Evolutionary conservation across 371 early-diverging fungal genomes (phyloP), one percentile per base, ranked within the genome.

Genomic region (Rhizopus microsporus): DNA sequence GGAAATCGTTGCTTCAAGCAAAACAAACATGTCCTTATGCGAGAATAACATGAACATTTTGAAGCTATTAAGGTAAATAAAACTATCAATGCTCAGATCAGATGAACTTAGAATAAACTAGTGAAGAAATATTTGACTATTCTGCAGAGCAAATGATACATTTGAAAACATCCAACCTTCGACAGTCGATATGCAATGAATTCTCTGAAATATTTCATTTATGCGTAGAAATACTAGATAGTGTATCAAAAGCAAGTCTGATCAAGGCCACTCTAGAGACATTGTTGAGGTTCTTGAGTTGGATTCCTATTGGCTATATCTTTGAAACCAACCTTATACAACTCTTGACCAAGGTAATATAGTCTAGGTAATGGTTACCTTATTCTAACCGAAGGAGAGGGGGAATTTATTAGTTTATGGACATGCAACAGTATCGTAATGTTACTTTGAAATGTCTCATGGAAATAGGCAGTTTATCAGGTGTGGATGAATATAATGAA

Each of bases 11-110:
- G 75, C 75, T 13, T 93, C 96, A 7, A 93, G 95, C 71, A 89
- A 92, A 67, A 87, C 92, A 7, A 95, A 90, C 60, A 82, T 98
- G 16, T 79, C 93, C 0, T 81, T 99, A 8, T 99, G 99, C 71
- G 97, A 95, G 67, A 99, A 99, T 84, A 98, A 99, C 73, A 97
- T 99, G 93, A 88, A 88, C 42, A 99, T 99, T 54, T 82, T 99
- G 29, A 97, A 97, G 68, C 79, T 98, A 33, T 79, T 99, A 34
- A 95, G 95, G 95, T 93, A n/a, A 31, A n/a, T 8, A 16, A 34
- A 17, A 87, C 86, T 43, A 8, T 16, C 15, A 48, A 10, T 29
- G 15, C n/a, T 12, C 10, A 17, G 10, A 23, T 34, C 5, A n/a
- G 7, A 32, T 23, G 15, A 15, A n/a, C 16, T 33, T 12, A 35